Base-by-base conservation (phyloP, 768 basidiomycete species). In the Agrocybe chaxingu region DNA sequence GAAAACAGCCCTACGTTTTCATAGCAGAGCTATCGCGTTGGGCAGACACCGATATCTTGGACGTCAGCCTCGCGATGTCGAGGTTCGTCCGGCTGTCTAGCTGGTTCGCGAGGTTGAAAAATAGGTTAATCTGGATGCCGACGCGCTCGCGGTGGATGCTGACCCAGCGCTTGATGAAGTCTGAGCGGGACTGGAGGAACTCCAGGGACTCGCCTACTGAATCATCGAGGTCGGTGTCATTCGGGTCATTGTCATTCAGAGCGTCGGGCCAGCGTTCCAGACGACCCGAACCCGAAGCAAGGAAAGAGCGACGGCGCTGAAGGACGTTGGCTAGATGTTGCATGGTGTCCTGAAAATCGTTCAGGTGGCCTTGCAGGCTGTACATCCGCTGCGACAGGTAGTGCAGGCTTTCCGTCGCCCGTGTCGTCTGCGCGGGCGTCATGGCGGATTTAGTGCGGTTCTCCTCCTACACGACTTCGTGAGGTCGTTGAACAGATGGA, bases 341-440 rank as follows among this genome's bases (percentile, higher is more conserved):
- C 16, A 16, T 16, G 16, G 16, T 16, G 1, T 16, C 16, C 16
- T 16, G 16, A 1, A 16, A 16, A 16, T 16, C 16, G 16, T 16
- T 16, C 16, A 58, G 40, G 37, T 58, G 42, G 18, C 48, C 48
- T n/a, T 44, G 43, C 13, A 55, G 48, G 19, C 55, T 48, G 9
- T 50, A 45, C 11, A 58, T 30, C 9, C 44, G 18, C 35, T 55
- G 54, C 3, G 57, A 58, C 11, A 58, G 41, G 3, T 29, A 11
- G 33, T 58, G 57, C 1, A 58, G 45, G 3, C 38, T 47, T 32
- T 52, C 42, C 13, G 55, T 43, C 8, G 47, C 36, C 16, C 45
- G 29, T 32, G 39, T 44, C 2, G 42, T 51, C 45, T 47, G 29
- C 8, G 32, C 4, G 6, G 34, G 42, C 31, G 8, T 44, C 30